Conservation (phyloP, 1,284 basidiomycete species). For the Leccinum variabile region DNA sequence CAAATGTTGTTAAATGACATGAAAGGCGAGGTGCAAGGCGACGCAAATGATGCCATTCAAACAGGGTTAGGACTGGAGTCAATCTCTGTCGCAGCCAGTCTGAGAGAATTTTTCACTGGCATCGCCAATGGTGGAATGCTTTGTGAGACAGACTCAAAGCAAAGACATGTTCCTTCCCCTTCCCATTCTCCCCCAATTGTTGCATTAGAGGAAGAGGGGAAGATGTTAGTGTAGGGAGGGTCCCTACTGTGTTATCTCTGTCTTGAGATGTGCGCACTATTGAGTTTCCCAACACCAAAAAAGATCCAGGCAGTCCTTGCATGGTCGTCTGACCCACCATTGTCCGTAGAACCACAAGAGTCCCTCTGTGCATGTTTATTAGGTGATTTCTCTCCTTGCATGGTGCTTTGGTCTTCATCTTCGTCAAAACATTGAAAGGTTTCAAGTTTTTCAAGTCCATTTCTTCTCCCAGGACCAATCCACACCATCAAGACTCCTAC, state of each 20-base stretch:
- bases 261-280: constrained; percentile 6
- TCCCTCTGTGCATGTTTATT: constrained; percentile 22
- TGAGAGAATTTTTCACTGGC: background rate
- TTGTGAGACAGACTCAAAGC: constrained; percentile 3
- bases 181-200: background rate
- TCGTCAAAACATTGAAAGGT: constrained; percentile 14
- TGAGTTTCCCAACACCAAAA: constrained; percentile 40
- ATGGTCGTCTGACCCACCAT: constrained; percentile 46
- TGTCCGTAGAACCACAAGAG: constrained; percentile 46
- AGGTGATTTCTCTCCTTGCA: background rate
- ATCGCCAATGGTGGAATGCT: background rate
- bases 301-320: constrained; percentile 51
- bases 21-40: constrained; percentile 17
- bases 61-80: background rate
- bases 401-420: background rate
- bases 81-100: constrained; percentile 5
- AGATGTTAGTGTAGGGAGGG: constrained; percentile 30
- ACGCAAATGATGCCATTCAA: background rate
- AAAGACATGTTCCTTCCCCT: constrained; percentile 11
- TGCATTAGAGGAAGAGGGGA: constrained; percentile 21
- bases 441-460: constrained; percentile 22
- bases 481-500: constrained; percentile 46
- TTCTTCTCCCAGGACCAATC: constrained; percentile 36
- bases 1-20: constrained; percentile 8
- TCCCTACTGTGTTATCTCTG: background rate